Evolutionary conservation across 2,329 filamentous ascomycete species (phyloP), one percentile per base, ranked within the genome.

Genomic region (Zopfia rhizophila): DNA sequence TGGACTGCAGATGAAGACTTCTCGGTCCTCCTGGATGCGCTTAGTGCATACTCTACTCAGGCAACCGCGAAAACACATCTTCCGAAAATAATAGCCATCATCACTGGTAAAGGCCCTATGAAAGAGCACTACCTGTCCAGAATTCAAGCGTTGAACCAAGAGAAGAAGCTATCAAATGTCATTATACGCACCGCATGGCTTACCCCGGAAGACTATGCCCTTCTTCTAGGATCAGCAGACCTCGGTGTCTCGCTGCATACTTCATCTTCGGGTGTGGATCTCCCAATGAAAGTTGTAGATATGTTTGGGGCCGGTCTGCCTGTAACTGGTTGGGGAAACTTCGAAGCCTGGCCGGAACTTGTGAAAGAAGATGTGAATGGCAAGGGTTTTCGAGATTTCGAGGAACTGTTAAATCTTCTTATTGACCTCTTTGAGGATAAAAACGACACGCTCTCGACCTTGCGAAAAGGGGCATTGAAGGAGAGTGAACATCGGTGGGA

Each of bases 1-100:
- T 99, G 94, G 94, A 99, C 94, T 0, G 84, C 91, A 0, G 94
- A 99, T 63, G 94, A 99, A 70, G 93, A 99, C 71, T 97, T 99
- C 68, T 87, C 86, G 1, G 74, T 99, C 4, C 81, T 99, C 2
- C 86, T 99, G 3, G 85, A 91, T 38, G 92, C 91, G 0, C 78
- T 99, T 0, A 85, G 90, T 8, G 72, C 75, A 6, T 97, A 97
- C 66, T 89, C 89, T 1, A 74, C 77, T 8, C 54, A 74, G 25
- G 75, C 77, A 7, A 75, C 69, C 7, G 76, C 74, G 0, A 72
- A 74, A 8, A 69, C 72, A 1, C 67, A 77, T 0, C 74, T 85
- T 0, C 91, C 91, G 0, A 73, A 78, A 7, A 78, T 97, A n/a
- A 75, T 96, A 2, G 91, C 88, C 27, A 86, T 99, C 58, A 97